phyloP scores from a whole-genome alignment of 2,329 filamentous ascomycete genomes.

The Aspergillus sp. region DNA sequence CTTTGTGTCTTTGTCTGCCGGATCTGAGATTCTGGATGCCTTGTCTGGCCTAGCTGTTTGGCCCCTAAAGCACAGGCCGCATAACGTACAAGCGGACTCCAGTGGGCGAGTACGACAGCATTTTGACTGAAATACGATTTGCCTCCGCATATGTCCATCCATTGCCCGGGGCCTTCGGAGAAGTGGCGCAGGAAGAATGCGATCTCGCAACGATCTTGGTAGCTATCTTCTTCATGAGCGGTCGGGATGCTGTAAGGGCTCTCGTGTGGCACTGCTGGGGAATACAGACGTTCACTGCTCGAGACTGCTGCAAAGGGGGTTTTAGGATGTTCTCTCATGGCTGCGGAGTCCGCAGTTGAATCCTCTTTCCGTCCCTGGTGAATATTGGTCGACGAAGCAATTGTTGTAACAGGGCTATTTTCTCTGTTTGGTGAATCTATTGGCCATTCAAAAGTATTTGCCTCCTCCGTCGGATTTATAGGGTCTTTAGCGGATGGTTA shows the following conservation, averaged over 20 bases:
- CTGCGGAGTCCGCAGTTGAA: background rate
- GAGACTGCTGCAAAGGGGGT: no score
- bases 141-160: slow-evolving; percentile 17
- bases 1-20: slow-evolving; percentile 7
- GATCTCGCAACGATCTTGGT: slow-evolving; percentile 15
- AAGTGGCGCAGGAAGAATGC: slow-evolving; percentile 18
- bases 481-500: background rate
- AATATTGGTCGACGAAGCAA: no score
- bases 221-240: background rate
- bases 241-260: background rate
- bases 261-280: background rate
- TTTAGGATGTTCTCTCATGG: background rate
- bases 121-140: slow-evolving; percentile 19
- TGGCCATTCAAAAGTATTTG: background rate
- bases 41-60: slow-evolving; percentile 20
- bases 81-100: slow-evolving; percentile 15
- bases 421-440: background rate
- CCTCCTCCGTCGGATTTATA: background rate
- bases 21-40: slow-evolving; percentile 4
- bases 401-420: no score
- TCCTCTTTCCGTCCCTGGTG: background rate
- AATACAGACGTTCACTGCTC: background rate
- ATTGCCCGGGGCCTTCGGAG: slow-evolving; percentile 11
- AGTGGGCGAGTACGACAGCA: background rate
- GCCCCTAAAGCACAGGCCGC: slow-evolving; percentile 19